These are phyloP conservation scores for Punica granatum DNA, from an alignment of 345 rosid genomes.

Conservation along the genomic window DNA sequence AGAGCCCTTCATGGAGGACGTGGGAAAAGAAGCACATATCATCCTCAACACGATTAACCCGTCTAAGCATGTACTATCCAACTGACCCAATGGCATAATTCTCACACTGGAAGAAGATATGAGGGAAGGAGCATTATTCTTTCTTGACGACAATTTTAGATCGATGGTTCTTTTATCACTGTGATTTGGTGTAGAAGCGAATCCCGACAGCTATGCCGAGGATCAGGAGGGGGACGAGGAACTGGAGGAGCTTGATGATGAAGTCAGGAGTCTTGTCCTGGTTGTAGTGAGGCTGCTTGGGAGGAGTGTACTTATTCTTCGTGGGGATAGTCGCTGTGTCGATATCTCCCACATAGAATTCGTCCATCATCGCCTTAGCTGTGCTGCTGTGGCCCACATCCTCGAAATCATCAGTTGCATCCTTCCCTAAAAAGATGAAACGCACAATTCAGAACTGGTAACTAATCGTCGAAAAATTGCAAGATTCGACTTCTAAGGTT, in stretches of 20 bases:
- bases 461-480: neutral
- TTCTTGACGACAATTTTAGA: neutral
- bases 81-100: neutral
- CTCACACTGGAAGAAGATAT: neutral
- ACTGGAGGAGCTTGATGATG: slow-evolving; percentile 71
- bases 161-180: slow-evolving; percentile 10
- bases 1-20: neutral
- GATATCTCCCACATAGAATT: slow-evolving; percentile 66
- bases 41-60: neutral
- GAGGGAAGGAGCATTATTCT: neutral
- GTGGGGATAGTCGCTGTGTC: slow-evolving; percentile 54
- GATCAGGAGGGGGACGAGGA: slow-evolving; percentile 85
- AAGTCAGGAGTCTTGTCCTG: slow-evolving; percentile 75
- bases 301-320: slow-evolving; percentile 44
- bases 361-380: slow-evolving; percentile 88
- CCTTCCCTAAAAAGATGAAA: slow-evolving; percentile 52
- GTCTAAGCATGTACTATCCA: neutral
- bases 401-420: slow-evolving; percentile 93
- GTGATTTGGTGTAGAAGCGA: slow-evolving; percentile 65
- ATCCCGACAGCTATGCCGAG: slow-evolving; percentile 80
- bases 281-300: slow-evolving; percentile 67
- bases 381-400: slow-evolving; percentile 86
- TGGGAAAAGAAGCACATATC: neutral
- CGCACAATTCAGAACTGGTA: neutral
- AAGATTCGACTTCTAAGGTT: neutral